Base-by-base conservation (phyloP, 208 protist genomes). In the Herpetomonas tarakana region DNA sequence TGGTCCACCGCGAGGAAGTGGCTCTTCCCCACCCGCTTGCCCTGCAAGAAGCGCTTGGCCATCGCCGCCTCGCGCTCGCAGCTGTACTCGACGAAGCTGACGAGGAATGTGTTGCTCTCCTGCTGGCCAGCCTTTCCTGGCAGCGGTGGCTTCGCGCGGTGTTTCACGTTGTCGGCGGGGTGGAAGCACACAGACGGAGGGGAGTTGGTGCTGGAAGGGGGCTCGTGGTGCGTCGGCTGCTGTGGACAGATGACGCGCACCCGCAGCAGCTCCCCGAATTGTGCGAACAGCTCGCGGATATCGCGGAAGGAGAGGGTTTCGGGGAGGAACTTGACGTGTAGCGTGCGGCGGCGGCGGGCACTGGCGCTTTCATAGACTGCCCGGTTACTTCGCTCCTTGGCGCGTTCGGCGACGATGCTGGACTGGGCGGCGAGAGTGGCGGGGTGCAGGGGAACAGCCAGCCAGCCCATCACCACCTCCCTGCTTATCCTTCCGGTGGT, bases 21-120 rank as follows among this genome's bases (percentile, higher is more conserved):
- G 1, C 22, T 24, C 0, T 28, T 57, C 4, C 24, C 52, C 28
- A 81, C 2, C 4, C 39, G 57, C 24, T 47, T 51, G 0, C 65
- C 68, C 12, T 52, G 2, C 3, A 71, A 50, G 4, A 6, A 7
- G 9, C 3, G 0, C 12, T 35, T 9, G 27, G 65, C 65, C 9
- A 9, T 0, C 41, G 2, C 25, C 11, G 59, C 58, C 18, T 63
- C 69, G 6, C 38, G 52, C 12, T 59, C 27, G n/a, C 53, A 63
- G 1, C 63, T 62, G 53, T 77, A 84, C 66, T 84, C 78, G 11
- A 77, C 78, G 55, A 84, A 80, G 45, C 62, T 60, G 24, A 79
- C 53, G 49, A 58, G 71, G 69, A 76, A 84, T 31, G 51, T 60
- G n/a, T 51, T 24, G 24, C 52, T 19, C 11, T 22, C 28, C 28